These are phyloP conservation scores for Elsinoe arachidis DNA, from an alignment of 2,329 filamentous ascomycete species.

Conservation along the genomic window DNA sequence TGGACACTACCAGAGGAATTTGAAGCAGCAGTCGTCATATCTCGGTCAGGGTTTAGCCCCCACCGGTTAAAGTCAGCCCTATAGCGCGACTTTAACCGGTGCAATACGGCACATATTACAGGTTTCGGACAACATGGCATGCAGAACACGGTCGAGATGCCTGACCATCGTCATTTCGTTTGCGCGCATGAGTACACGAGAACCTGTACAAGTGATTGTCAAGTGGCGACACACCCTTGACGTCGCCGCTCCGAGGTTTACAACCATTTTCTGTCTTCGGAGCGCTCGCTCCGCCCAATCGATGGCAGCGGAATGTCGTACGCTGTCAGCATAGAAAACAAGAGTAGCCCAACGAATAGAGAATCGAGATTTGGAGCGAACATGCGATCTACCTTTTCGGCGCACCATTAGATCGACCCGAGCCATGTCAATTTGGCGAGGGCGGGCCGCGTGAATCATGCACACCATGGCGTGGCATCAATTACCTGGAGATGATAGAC, in stretches of 20 bases:
- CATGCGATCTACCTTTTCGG: background rate
- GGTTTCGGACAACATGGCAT: too few species aligned
- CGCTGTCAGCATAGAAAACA: background rate
- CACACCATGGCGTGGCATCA: background rate
- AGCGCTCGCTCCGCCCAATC: background rate
- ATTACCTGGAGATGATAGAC: background rate
- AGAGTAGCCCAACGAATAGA: background rate
- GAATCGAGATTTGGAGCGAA: background rate
- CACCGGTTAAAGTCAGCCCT: too few species aligned
- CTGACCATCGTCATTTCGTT: too few species aligned
- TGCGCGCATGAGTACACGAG: too few species aligned
- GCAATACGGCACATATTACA: too few species aligned
- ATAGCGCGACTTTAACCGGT: too few species aligned
- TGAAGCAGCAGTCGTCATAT: conserved; percentile 15
- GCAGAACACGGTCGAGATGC: too few species aligned
- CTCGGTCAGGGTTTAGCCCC: too few species aligned
- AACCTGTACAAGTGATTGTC: background rate
- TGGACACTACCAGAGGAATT: background rate
- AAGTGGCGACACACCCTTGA: background rate
- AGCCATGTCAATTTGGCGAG: background rate
- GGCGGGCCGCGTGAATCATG: background rate
- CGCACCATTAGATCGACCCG: conserved; percentile 6
- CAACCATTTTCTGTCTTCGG: background rate
- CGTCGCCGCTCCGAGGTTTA: background rate
- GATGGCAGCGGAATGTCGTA: background rate